Percentiles rank a stretch among this genome's conserved stretches.
phyloP scores from a whole-genome alignment of 805 yeast species.

The Kodamaea jinghongensis region DNA sequence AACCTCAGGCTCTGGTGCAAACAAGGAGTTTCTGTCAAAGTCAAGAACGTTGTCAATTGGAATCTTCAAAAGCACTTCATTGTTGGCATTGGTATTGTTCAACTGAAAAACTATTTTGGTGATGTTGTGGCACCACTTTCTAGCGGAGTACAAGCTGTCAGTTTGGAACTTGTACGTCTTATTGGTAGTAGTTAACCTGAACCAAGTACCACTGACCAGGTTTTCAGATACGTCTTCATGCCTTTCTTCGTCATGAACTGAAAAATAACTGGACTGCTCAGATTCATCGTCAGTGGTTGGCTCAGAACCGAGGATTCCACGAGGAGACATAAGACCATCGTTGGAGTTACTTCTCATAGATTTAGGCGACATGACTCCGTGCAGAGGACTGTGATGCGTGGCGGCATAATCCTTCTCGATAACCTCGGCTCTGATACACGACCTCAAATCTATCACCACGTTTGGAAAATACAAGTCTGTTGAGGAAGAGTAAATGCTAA shows the following conservation, averaged over 20 bases:
- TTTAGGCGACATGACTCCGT: slow-evolving; percentile 3
- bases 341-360: not conserved
- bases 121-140: slow-evolving; percentile 73
- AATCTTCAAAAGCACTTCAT: slow-evolving; percentile 71
- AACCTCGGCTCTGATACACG: slow-evolving; percentile 60
- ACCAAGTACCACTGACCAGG: slow-evolving; percentile 42
- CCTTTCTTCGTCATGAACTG: slow-evolving; percentile 14
- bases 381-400: not conserved
- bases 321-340: slow-evolving; percentile 8
- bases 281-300: slow-evolving; percentile 18
- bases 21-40: slow-evolving; percentile 52
- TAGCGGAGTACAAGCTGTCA: slow-evolving; percentile 69
- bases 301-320: not conserved
- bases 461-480: slow-evolving; percentile 84
- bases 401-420: slow-evolving; percentile 22
- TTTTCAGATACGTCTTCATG: slow-evolving; percentile 29
- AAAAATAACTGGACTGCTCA: slow-evolving; percentile 18
- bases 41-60: slow-evolving; percentile 70
- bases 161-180: slow-evolving; percentile 65
- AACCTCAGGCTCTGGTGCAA: slow-evolving; percentile 26
- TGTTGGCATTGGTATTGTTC: slow-evolving; percentile 63
- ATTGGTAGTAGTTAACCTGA: slow-evolving; percentile 56
- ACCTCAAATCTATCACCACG: slow-evolving; percentile 67
- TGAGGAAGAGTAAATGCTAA: slow-evolving; percentile 66
- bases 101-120: slow-evolving; percentile 68